A percentile compares a stretch with the other conserved stretches of the same genome.
phyloP scores from a whole-genome alignment of 495 filamentous ascomycete species.

The Pyronema omphalodes region DNA sequence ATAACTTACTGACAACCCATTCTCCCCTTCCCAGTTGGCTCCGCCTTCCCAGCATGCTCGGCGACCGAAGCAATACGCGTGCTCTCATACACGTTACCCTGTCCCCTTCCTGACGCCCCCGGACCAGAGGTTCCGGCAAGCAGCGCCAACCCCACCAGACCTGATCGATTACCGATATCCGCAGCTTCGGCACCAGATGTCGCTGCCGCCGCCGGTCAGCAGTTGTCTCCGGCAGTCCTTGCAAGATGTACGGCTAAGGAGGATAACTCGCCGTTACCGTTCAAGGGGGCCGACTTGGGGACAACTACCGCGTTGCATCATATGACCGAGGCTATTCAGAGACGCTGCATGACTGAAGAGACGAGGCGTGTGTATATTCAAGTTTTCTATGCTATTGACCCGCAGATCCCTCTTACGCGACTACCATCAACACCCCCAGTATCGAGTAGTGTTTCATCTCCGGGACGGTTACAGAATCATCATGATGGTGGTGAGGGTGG shows the following conservation, averaged over 20 bases:
- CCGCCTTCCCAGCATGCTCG: constrained; percentile 16
- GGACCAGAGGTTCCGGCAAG: constrained; percentile 18
- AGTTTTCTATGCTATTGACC: constrained; percentile 23
- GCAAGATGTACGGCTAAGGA: constrained; percentile 17
- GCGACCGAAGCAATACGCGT: constrained; percentile 23
- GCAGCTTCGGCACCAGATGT: constrained; percentile 21
- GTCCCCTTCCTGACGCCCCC: constrained; percentile 20
- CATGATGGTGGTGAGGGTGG: constrained; percentile 17
- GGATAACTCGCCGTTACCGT: constrained; percentile 10
- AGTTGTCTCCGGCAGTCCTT: constrained; percentile 18
- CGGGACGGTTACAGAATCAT: constrained; percentile 14
- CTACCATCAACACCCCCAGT: constrained; percentile 19
- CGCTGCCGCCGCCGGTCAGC: constrained; percentile 22
- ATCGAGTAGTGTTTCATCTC: constrained; percentile 1
- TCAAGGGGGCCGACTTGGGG: constrained; percentile 16
- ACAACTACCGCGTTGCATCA: constrained; percentile 22
- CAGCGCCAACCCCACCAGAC: constrained; percentile 14
- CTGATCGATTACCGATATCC: constrained; percentile 21
- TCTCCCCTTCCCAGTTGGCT: constrained; percentile 18
- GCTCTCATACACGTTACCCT: constrained; percentile 26
- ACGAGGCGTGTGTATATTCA: constrained; percentile 21
- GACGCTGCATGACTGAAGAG: constrained; percentile 12
- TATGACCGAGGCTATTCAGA: constrained; percentile 21
- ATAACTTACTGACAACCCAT: background rate
- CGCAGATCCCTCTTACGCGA: constrained; percentile 18